Evolutionary conservation across 2,329 filamentous ascomycete genomes (phyloP).

Genomic region (Botrytis squamosa): DNA sequence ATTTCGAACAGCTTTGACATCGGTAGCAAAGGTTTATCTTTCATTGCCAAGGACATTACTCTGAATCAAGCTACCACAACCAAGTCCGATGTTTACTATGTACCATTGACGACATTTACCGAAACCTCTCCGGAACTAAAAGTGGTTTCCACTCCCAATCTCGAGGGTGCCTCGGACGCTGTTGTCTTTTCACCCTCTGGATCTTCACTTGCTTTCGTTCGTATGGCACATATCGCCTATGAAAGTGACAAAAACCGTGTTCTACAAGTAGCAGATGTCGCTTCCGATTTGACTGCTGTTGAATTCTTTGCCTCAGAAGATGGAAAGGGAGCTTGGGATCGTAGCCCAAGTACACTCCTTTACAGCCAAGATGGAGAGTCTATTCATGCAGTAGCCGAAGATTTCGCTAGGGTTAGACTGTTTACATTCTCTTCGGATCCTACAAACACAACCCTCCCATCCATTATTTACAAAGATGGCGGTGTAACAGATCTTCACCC

Average conservation of each 20-base stretch:
- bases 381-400: slow-evolving; percentile 70
- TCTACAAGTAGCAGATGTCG: slow-evolving; percentile 60
- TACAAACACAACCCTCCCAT: slow-evolving; percentile 10
- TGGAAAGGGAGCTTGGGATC: slow-evolving; percentile 59
- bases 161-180: slow-evolving; percentile 29
- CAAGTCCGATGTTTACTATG: slow-evolving; percentile 30
- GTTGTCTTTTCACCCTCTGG: slow-evolving; percentile 71
- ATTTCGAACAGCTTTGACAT: slow-evolving; percentile 29
- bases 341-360: slow-evolving; percentile 47
- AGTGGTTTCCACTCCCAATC: slow-evolving; percentile 27
- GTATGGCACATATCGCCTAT: slow-evolving; percentile 73
- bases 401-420: slow-evolving; percentile 58
- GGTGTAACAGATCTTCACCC: slow-evolving; percentile 40
- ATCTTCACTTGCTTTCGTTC: slow-evolving; percentile 67
- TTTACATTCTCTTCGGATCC: slow-evolving; percentile 38
- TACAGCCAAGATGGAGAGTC: slow-evolving; percentile 51
- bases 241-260: slow-evolving; percentile 74
- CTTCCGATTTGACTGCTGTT: slow-evolving; percentile 52
- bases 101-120: slow-evolving; percentile 31
- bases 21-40: slow-evolving; percentile 26
- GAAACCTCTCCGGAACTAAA: slow-evolving; percentile 23
- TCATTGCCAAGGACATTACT: slow-evolving; percentile 29
- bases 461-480: slow-evolving; percentile 19
- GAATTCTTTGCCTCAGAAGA: slow-evolving; percentile 60
- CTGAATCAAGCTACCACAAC: slow-evolving; percentile 31